A percentile compares a stretch with the other conserved stretches of the same genome.
phyloP scores from a whole-genome alignment of 192 early-diverging fungal species.

The Cetraspora pellucida region DNA sequence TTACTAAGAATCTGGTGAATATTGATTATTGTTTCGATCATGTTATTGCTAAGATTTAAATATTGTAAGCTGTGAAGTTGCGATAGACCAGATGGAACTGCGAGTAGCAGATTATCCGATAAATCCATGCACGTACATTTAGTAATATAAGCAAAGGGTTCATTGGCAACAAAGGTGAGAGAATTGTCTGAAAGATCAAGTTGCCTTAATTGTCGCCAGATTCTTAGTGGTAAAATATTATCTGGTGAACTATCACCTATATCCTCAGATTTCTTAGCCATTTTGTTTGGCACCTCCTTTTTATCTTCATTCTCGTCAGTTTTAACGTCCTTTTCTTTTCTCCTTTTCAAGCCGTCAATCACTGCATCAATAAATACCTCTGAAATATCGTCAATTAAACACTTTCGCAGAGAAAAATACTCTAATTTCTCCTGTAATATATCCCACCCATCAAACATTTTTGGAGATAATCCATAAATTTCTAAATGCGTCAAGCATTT shows the following conservation, averaged over 20 bases:
- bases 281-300: background rate
- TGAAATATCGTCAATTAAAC: slow-evolving; percentile 50
- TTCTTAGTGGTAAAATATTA: slow-evolving; percentile 35
- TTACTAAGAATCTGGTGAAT: slow-evolving; percentile 58
- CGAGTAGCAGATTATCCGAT: slow-evolving; percentile 53
- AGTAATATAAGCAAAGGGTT: slow-evolving; percentile 43
- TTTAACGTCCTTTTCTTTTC: slow-evolving; percentile 36
- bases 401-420: slow-evolving; percentile 46
- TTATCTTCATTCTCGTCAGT: slow-evolving; percentile 30
- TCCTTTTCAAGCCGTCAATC: slow-evolving; percentile 39
- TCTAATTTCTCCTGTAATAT: slow-evolving; percentile 45
- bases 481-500: slow-evolving; percentile 52
- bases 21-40: slow-evolving; percentile 51
- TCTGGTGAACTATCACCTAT: slow-evolving; percentile 26
- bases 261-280: background rate
- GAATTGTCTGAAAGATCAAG: slow-evolving; percentile 55
- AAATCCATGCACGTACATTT: slow-evolving; percentile 53
- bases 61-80: slow-evolving; percentile 51
- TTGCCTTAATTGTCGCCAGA: slow-evolving; percentile 46
- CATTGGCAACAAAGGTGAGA: slow-evolving; percentile 44
- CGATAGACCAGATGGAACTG: slow-evolving; percentile 47
- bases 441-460: slow-evolving; percentile 51
- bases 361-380: slow-evolving; percentile 50
- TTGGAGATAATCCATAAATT: slow-evolving; percentile 50
- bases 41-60: slow-evolving; percentile 58